A percentile compares a stretch with the other conserved stretches of the same genome.
Conservation (phyloP, 495 filamentous ascomycete species). For the Annulohypoxylon stygium region DNA sequence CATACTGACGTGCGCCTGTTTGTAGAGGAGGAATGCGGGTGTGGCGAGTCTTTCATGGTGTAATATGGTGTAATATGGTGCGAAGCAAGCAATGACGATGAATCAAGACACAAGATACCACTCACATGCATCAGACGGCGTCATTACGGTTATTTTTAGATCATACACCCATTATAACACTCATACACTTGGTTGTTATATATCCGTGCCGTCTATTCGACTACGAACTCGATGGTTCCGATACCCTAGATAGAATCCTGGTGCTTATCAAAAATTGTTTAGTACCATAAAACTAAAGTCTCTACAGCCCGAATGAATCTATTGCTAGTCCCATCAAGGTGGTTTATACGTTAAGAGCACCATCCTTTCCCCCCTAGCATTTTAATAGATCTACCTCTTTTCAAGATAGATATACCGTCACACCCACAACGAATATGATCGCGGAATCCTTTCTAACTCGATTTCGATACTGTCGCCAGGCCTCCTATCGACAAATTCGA, state of each 20-base stretch:
- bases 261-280: not conserved
- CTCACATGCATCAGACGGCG: conserved; percentile 43
- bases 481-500: conserved; percentile 18
- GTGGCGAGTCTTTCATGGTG: conserved; percentile 97
- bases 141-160: conserved; percentile 30
- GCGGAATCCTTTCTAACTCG: conserved; percentile 20
- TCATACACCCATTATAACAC: not conserved
- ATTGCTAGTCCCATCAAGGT: not conserved
- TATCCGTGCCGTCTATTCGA: not conserved
- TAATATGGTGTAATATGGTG: conserved; percentile 73
- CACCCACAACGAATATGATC: conserved; percentile 26
- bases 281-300: not conserved
- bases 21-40: conserved; percentile 95
- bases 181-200: conserved; percentile 1
- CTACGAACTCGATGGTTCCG: conserved; percentile 2
- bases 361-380: not conserved
- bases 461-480: conserved; percentile 13
- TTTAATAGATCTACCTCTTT: not conserved
- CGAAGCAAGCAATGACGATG: conserved; percentile 19
- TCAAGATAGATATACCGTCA: not conserved
- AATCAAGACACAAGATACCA: conserved; percentile 43
- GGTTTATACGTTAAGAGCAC: not conserved
- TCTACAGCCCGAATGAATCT: not conserved
- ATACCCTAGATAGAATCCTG: not conserved
- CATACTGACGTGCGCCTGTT: conserved; percentile 57